phyloP scores from a whole-genome alignment of 2,329 filamentous ascomycete genomes.

The Cadophora malorum region DNA sequence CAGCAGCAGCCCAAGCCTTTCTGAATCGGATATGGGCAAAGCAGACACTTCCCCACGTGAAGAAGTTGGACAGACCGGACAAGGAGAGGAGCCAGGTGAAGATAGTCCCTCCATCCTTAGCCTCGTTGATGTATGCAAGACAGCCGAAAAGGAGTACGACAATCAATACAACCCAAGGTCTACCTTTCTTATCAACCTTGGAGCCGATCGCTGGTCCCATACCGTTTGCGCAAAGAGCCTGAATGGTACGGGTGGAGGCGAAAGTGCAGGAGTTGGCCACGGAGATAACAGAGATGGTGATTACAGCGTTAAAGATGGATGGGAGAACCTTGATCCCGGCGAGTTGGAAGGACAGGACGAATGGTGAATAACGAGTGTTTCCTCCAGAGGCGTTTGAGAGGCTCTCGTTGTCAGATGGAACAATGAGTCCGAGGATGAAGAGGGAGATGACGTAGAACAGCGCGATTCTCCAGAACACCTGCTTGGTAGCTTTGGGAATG shows the following conservation, averaged over 20 bases:
- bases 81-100: constrained; percentile 74
- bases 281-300: constrained; percentile 86
- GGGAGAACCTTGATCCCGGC: constrained; percentile 83
- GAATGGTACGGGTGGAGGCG: constrained; percentile 87
- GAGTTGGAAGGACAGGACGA: constrained; percentile 88
- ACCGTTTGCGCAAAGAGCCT: constrained; percentile 84
- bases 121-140: constrained; percentile 62
- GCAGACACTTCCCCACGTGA: constrained; percentile 77
- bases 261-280: constrained; percentile 94
- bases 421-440: constrained; percentile 80
- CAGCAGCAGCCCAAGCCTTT: constrained; percentile 64
- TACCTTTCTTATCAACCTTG: constrained; percentile 82
- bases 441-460: constrained; percentile 86
- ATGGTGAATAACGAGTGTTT: constrained; percentile 77
- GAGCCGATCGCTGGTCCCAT: constrained; percentile 79
- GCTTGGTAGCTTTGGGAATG: constrained; percentile 86
- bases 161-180: constrained; percentile 65
- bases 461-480: constrained; percentile 93
- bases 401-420: constrained; percentile 71
- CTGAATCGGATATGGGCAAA: constrained; percentile 71
- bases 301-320: constrained; percentile 91
- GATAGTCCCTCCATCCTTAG: constrained; percentile 51
- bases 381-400: constrained; percentile 65
- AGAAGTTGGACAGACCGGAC: constrained; percentile 74
- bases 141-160: constrained; percentile 62